Evolutionary conservation across 2,329 filamentous ascomycete genomes (phyloP).

Genomic region (Penicillium polonicum): DNA sequence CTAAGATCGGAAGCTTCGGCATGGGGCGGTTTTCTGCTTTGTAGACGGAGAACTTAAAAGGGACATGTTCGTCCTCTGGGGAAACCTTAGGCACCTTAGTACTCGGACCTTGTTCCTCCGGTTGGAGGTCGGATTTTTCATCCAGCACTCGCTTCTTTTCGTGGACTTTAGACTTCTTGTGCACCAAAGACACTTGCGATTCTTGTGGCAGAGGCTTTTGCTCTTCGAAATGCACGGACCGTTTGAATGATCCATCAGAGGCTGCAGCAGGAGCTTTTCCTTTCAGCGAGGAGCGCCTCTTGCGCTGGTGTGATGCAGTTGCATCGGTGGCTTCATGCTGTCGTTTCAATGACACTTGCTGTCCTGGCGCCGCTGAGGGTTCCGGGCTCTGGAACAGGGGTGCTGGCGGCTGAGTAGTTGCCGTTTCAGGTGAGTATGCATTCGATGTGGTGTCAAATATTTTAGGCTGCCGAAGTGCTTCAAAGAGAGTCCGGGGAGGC

Average conservation of each 20-base stretch:
- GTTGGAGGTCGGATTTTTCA: conserved; percentile 19
- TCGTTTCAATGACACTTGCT: background rate
- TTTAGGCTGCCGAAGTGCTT: conserved; percentile 7
- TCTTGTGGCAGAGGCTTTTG: background rate
- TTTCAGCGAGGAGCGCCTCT: conserved; percentile 9
- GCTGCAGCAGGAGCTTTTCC: background rate
- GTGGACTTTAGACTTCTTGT: background rate
- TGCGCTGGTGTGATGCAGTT: background rate
- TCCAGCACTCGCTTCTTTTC: conserved; percentile 31
- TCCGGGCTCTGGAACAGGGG: conserved; percentile 7
- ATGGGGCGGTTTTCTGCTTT: conserved; percentile 21
- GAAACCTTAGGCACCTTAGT: conserved; percentile 29
- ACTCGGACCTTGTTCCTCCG: conserved; percentile 12
- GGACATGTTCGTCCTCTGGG: conserved; percentile 15
- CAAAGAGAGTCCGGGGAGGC: conserved; percentile 4
- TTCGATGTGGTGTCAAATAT: conserved; percentile 7
- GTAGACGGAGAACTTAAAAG: conserved; percentile 19
- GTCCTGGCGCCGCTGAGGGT: background rate
- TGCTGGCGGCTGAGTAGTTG: background rate
- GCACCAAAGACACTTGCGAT: background rate
- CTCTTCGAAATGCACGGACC: conserved; percentile 8
- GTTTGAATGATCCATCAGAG: background rate
- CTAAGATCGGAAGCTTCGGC: conserved; percentile 38
- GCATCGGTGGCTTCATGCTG: background rate
- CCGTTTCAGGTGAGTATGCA: background rate